Evolutionary conservation across 768 basidiomycete species (phyloP).

Genomic region (Pisolithus tinctorius): DNA sequence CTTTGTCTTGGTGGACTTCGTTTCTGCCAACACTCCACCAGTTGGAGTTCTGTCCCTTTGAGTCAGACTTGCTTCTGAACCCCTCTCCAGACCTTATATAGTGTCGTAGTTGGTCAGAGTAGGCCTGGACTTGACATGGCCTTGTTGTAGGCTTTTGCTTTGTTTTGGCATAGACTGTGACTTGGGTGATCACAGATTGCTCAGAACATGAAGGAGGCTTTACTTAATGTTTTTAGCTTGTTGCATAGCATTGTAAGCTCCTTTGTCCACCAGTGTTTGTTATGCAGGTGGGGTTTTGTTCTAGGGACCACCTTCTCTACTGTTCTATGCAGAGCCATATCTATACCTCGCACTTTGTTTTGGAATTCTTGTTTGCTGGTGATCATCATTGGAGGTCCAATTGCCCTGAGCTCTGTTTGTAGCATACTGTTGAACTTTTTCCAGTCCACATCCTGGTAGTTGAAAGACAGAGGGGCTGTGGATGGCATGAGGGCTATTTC

Average conservation of each 20-base stretch:
- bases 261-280: conserved; percentile 29
- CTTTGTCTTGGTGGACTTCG: too few species aligned
- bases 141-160: conserved; percentile 10
- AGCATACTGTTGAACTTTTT: conserved; percentile 1
- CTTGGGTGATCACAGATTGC: conserved; percentile 14
- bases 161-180: conserved; percentile 9
- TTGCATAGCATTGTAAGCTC: conserved; percentile 19
- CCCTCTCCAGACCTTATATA: too few species aligned
- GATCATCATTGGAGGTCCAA: not conserved
- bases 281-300: conserved; percentile 11
- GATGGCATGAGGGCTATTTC: too few species aligned
- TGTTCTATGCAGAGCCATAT: conserved; percentile 9
- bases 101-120: too few species aligned
- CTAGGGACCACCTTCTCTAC: conserved; percentile 15
- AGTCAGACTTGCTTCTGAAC: too few species aligned
- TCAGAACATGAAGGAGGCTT: conserved; percentile 2
- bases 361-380: conserved; percentile 8
- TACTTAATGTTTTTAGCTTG: conserved; percentile 9
- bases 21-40: too few species aligned
- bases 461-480: not conserved
- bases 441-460: conserved; percentile 7
- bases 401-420: not conserved
- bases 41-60: too few species aligned
- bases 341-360: too few species aligned
- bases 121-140: too few species aligned